Evolutionary conservation across 2,329 filamentous ascomycete species (phyloP).

Genomic region (Zopfia rhizophila): DNA sequence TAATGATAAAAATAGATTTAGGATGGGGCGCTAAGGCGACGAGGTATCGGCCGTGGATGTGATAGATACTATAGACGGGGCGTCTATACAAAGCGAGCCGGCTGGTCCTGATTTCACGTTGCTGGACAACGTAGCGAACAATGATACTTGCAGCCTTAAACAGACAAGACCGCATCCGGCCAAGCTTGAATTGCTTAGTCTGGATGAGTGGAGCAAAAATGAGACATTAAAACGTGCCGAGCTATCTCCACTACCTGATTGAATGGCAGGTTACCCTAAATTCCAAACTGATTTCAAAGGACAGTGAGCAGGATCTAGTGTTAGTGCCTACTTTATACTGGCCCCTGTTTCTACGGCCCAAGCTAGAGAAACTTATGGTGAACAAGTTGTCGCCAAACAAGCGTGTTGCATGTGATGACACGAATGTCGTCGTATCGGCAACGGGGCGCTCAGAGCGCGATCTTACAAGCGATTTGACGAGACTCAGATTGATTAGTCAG

Average conservation of each 20-base stretch:
- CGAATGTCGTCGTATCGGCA: constrained; percentile 32
- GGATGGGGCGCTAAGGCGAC: no score
- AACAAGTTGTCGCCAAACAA: constrained; percentile 20
- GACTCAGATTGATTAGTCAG: constrained; percentile 38
- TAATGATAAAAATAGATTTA: no score
- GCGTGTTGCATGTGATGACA: constrained; percentile 19
- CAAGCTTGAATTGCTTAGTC: constrained; percentile 15
- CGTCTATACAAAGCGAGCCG: no score
- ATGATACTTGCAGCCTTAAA: no score
- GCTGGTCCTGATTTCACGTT: no score
- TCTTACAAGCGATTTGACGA: constrained; percentile 41
- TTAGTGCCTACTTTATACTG: constrained; percentile 26
- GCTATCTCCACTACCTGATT: constrained; percentile 38
- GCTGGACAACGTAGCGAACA: no score
- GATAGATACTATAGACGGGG: no score
- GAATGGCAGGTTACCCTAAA: constrained; percentile 39
- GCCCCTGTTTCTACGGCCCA: constrained; percentile 12
- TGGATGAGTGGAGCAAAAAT: constrained; percentile 26
- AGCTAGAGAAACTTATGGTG: constrained; percentile 20
- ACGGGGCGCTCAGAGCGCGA: constrained; percentile 38
- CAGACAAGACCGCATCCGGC: no score
- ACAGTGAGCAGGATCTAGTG: constrained; percentile 38
- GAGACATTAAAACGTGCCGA: constrained; percentile 27
- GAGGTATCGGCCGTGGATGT: no score
- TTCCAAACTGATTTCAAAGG: constrained; percentile 32